These are phyloP conservation scores for Rubus parviflorus DNA, from an alignment of 306 rosid genomes.

Conservation along the genomic window DNA sequence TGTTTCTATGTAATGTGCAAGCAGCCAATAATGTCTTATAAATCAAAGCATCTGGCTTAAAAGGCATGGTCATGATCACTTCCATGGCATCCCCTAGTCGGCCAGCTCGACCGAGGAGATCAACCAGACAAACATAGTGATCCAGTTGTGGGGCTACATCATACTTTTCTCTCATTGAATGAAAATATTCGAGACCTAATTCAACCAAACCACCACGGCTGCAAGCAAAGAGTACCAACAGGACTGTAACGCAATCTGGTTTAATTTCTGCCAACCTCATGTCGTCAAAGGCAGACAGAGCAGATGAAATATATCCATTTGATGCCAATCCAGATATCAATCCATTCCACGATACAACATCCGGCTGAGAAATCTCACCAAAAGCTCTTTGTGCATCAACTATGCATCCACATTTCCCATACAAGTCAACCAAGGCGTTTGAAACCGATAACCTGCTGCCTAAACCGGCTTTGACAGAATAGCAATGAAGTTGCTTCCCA, in stretches of 20 bases:
- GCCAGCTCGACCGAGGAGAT: slow-evolving; percentile 63
- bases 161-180: slow-evolving; percentile 52
- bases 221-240: slow-evolving; percentile 54
- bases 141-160: slow-evolving; percentile 44
- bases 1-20: slow-evolving; percentile 53
- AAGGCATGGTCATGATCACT: slow-evolving; percentile 55
- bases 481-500: slow-evolving; percentile 64
- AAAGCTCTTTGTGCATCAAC: slow-evolving; percentile 53
- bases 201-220: slow-evolving; percentile 61
- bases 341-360: slow-evolving; percentile 63
- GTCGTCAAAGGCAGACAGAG: slow-evolving; percentile 64
- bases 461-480: slow-evolving; percentile 54
- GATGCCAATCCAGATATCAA: slow-evolving; percentile 59
- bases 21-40: slow-evolving; percentile 63
- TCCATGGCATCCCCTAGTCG: slow-evolving; percentile 63
- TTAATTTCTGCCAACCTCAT: slow-evolving; percentile 60
- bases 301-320: slow-evolving; percentile 39
- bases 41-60: slow-evolving; percentile 44
- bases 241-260: slow-evolving; percentile 56
- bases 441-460: slow-evolving; percentile 41
- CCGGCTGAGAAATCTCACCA: slow-evolving; percentile 42
- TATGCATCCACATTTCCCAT: slow-evolving; percentile 60
- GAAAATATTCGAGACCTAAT: slow-evolving; percentile 53
- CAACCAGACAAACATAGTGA: slow-evolving; percentile 57
- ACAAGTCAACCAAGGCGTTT: slow-evolving; percentile 54